Base-by-base conservation (phyloP, 2,329 filamentous ascomycete genomes). In the Gyromitra esculenta region DNA sequence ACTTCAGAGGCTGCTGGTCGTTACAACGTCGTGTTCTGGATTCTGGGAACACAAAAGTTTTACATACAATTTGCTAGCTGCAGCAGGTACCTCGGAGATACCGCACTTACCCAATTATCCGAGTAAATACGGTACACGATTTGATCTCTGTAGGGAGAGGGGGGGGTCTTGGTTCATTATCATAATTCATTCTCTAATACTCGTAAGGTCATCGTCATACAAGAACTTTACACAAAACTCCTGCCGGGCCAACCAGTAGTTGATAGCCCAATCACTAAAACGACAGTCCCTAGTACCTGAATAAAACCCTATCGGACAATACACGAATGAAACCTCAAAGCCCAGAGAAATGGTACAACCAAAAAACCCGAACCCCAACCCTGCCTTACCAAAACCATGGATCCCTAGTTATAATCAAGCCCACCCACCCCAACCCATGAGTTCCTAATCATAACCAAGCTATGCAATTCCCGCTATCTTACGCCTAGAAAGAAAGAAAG, bases 401-500 rank as follows among this genome's bases (percentile, higher is more conserved):
- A 31, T 31, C 65, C 65, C 37, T n/a, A 45, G 35, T 18, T 43
- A 18, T 57, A 21, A 21, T 21, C 37, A 13, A 57, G 37, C 37
- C 3, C 25, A 4, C 25, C 25, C 2, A 31, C 2, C 25, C 25
- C 25, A 31, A 4, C 25, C 2, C 25, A 3, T 31, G 25, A 31
- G 25, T 31, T 52, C 65, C 37, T n/a, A 45, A 18, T 18, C 25
- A 31, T 57, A 21, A 21, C 39, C 37, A 18, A 57, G 39, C 57
- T 1, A 60, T 60, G 37, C 2, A 39, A 21, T 15, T 35, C 35
- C 57, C 35, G 37, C 11, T 13, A 43, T 15, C 43, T 39, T 60
- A n/a, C 54, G 15, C 54, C 43, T 41, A 60, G 60, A 68, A 68
- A 11, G n/a, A 57, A 69, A 68, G 18, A 50, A 45, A 13, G 43